phyloP scores from a whole-genome alignment of 192 early-diverging fungal genomes.

The Gigaspora rosea region DNA sequence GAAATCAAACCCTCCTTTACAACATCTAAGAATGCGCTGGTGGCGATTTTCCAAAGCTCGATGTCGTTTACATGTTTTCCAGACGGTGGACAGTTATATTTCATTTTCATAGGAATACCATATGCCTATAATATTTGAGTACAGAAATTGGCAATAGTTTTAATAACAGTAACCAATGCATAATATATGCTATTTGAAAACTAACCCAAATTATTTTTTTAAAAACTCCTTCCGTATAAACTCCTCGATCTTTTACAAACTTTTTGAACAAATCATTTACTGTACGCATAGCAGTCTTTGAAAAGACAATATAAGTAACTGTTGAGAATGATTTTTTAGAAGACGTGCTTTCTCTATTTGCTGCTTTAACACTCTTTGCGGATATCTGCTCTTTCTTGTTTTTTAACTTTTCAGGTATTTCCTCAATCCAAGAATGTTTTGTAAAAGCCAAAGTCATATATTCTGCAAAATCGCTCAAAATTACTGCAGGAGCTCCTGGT shows the following conservation, averaged over 20 bases:
- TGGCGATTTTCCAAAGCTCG: conserved; percentile 75
- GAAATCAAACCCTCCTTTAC: conserved; percentile 51
- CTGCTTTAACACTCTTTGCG: conserved; percentile 6
- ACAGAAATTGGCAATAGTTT: background rate
- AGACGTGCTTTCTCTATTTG: background rate
- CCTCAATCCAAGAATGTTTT: background rate
- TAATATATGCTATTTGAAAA: background rate
- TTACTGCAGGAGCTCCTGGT: conserved; percentile 37
- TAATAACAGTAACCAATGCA: background rate
- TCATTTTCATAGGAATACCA: conserved; percentile 71
- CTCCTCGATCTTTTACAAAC: conserved; percentile 44
- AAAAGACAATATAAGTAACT: conserved; percentile 76
- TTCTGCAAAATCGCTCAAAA: conserved; percentile 46
- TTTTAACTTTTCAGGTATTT: background rate
- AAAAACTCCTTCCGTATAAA: conserved; percentile 60
- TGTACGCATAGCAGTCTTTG: conserved; percentile 60
- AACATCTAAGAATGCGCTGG: conserved; percentile 60
- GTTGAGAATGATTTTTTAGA: conserved; percentile 36
- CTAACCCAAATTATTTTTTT: conserved; percentile 50
- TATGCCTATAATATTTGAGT: conserved; percentile 44
- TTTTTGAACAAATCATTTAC: conserved; percentile 59
- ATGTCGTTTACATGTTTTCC: conserved; percentile 65
- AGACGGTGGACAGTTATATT: conserved; percentile 75
- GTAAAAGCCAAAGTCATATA: conserved; percentile 48
- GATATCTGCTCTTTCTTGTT: background rate